Evolutionary conservation across 1,284 basidiomycete species (phyloP), one percentile per base, ranked within the genome.

Genomic region (Cryptococcus sp.): DNA sequence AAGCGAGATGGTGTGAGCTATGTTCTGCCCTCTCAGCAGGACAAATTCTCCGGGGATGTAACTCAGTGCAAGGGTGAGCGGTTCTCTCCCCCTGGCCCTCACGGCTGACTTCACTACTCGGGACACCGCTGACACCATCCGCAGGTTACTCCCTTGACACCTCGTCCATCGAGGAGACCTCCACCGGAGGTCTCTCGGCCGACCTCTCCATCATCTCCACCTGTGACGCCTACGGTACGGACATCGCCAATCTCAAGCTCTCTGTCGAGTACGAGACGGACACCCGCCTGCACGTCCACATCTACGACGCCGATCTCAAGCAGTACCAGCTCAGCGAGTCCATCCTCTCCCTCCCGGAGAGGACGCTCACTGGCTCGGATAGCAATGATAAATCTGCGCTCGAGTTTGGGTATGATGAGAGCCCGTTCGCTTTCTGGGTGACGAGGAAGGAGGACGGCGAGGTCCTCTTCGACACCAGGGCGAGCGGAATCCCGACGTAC

Each of bases 351-450:
- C 81, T 84, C 0, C 87, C 87, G 0, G 84, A 86, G 61, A 80
- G 85, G 7, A 83, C 80, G 18, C 18, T 46, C 9, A 39, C 43
- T 8, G 40, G 33, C 13, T 46, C 45, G 8, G 47, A 37, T 11
- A 47, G 42, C 16, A 21, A 57, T 4, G 47, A 53, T n/a, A 23
- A 53, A 23, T 52, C 50, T 21, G 55, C 60, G 23, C 47, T 68
- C 4, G 55, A 59, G 40, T 91, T 91, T 79, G 84, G 88, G 66
- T 85, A 86, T 67, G 79, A 84, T 0, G 33, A 80, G 1, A 79
- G 79, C 0, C 86, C 87, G 0, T 90, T 90, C 69, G 83, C 84
- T 2, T 90, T 89, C 73, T 90, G 88, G 87, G 84, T 89, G 60
- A 85, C 84, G 3, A 82, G 87, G 23, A 66, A 63, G 20, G 52